phyloP scores from a whole-genome alignment of 225 moss, liverwort and hornwort species.

The Rhytidiadelphus loreus region DNA sequence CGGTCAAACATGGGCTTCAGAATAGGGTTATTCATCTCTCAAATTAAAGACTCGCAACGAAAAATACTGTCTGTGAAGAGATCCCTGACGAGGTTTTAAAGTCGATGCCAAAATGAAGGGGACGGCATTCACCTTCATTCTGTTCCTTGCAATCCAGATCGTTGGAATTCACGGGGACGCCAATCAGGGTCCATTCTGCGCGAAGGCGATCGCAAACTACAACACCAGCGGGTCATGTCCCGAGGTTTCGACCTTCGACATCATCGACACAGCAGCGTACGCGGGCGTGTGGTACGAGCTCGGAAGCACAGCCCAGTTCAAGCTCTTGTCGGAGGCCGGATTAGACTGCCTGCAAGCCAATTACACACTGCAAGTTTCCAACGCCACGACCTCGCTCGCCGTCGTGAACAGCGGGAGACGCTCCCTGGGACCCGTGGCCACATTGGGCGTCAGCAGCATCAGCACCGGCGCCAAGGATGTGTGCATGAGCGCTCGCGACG shows the following conservation, averaged over 20 bases:
- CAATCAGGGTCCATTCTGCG: conserved; percentile 26
- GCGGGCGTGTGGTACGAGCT: conserved; percentile 56
- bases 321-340: conserved; percentile 42
- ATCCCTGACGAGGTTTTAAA: neutral
- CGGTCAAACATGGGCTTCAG: neutral
- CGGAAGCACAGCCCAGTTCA: conserved; percentile 62
- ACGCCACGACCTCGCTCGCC: conserved; percentile 7
- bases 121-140: neutral
- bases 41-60: neutral
- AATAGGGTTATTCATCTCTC: neutral
- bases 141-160: neutral
- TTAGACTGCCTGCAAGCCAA: conserved; percentile 24
- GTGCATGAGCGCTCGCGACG: conserved; percentile 28
- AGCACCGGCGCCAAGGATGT: conserved; percentile 22
- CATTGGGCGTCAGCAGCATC: conserved; percentile 34
- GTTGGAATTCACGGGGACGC: neutral
- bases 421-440: conserved; percentile 21
- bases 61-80: neutral
- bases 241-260: conserved; percentile 48
- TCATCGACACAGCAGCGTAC: conserved; percentile 35
- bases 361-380: conserved; percentile 25
- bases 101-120: neutral
- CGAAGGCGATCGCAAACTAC: conserved; percentile 8
- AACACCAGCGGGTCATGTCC: conserved; percentile 18
- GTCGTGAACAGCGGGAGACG: conserved; percentile 31